Evolutionary conservation across 2,329 filamentous ascomycete species (phyloP), one percentile per base, ranked within the genome.

Genomic region (Grosmannia huntii): DNA sequence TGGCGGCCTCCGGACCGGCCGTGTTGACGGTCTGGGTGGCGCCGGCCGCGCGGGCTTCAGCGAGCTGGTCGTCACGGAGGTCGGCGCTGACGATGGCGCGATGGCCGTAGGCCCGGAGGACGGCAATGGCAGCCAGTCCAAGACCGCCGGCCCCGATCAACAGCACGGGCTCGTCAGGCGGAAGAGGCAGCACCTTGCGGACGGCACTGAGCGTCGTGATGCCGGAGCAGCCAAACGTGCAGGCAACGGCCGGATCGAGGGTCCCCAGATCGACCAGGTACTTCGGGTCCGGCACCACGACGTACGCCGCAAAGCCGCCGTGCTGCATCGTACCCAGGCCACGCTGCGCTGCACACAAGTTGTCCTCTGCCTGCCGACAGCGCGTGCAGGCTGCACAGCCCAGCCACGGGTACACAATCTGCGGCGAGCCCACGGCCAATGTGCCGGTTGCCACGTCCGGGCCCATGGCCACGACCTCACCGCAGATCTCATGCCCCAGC

Each of bases 1-100:
- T 59, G 46, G 57, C 60, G 3, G 63, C 62, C 12, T 62, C 63
- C 11, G 52, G 5, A 3, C 46, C 48, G 1, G 53, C 27, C 1
- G 53, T 56, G 56, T 60, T 60, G 38, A 60, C 55, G 1, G 64
- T 65, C 36, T 65, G 64, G 9, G 66, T 49, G 12, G 62, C 66
- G 12, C 62, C 58, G 41, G 64, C 64, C 2, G 51, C 57, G 36
- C 10, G 52, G 21, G 54, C 59, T 1, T 12, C 23, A 4, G 38
- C 52, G 4, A 60, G 59, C 52, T 60, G 57, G 6, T 57, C 59
- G 21, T 60, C 56, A 23, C 53, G 56, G 36, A 60, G 56, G 28
- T 60, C 59, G 19, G 59, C 56, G 19, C 31, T 33, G 19, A 60
- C 21, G 28, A 60, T 58, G 48, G 50, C 33, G 5, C 51, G 21